Evolutionary conservation across 495 filamentous ascomycete genomes (phyloP).

Genomic region (Apodospora peruviana): DNA sequence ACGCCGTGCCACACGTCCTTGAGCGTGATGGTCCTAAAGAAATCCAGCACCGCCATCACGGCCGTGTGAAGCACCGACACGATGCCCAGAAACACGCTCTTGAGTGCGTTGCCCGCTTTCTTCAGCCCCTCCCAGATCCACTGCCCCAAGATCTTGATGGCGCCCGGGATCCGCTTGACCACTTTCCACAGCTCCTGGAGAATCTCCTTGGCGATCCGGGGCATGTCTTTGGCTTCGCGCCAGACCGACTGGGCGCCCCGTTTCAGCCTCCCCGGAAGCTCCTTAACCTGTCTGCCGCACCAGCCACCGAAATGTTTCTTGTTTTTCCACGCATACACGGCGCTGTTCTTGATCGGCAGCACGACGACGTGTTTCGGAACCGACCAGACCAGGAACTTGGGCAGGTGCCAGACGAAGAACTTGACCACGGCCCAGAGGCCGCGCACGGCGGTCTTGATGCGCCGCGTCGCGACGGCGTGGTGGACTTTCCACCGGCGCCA

Average conservation of each 20-base stretch:
- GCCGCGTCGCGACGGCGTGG: constrained; percentile 14
- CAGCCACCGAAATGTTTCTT: constrained; percentile 17
- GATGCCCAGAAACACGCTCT: constrained; percentile 17
- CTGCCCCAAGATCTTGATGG: constrained; percentile 15
- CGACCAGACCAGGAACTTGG: constrained; percentile 26
- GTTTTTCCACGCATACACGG: constrained; percentile 23
- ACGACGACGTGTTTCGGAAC: constrained; percentile 30
- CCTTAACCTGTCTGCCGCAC: constrained; percentile 14
- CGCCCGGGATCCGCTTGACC: constrained; percentile 25
- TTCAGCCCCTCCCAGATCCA: constrained; percentile 31
- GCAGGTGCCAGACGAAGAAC: constrained; percentile 24
- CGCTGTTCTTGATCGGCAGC: constrained; percentile 11
- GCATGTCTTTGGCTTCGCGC: constrained; percentile 12
- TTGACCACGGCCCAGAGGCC: constrained; percentile 18
- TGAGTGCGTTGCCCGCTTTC: constrained; percentile 21
- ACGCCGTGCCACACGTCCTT: constrained; percentile 34
- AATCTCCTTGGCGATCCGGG: constrained; percentile 12
- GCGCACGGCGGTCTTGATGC: constrained; percentile 13
- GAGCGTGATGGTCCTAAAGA: constrained; percentile 34
- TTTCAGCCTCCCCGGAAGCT: constrained; percentile 24
- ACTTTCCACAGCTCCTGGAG: constrained; percentile 12
- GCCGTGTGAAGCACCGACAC: constrained; percentile 33
- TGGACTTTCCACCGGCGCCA: constrained; percentile 21
- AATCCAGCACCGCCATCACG: constrained; percentile 24
- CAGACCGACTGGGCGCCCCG: constrained; percentile 7